These are phyloP conservation scores for Chaetomium tenue DNA, from an alignment of 495 filamentous ascomycete species.

Conservation along the genomic window DNA sequence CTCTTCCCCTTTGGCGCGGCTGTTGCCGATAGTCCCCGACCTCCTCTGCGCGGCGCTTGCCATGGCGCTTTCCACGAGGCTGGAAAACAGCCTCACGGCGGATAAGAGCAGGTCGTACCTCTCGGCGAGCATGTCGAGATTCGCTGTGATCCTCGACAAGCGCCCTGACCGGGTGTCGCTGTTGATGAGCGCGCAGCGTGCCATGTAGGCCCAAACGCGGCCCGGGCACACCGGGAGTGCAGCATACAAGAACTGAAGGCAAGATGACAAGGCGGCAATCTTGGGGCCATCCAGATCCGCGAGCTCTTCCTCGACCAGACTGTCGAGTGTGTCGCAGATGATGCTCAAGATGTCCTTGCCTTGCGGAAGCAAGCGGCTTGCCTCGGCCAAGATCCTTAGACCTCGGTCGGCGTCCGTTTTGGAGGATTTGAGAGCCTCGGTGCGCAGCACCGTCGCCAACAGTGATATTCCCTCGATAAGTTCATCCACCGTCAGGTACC, in stretches of 20 bases:
- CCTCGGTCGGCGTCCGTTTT: conserved; percentile 39
- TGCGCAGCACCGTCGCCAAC: conserved; percentile 45
- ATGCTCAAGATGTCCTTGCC: conserved; percentile 78
- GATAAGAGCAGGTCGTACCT: conserved; percentile 74
- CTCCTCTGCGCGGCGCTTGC: conserved; percentile 68
- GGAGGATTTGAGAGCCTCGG: conserved; percentile 35
- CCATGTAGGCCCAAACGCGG: conserved; percentile 85
- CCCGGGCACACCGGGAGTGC: conserved; percentile 69
- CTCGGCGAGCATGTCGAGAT: conserved; percentile 70
- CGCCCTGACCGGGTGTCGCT: conserved; percentile 68
- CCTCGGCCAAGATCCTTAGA: conserved; percentile 59
- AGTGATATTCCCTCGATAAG: conserved; percentile 43
- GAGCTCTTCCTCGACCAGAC: conserved; percentile 62
- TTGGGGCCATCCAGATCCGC: conserved; percentile 49
- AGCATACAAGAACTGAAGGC: conserved; percentile 73
- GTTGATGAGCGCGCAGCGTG: conserved; percentile 72
- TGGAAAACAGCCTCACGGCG: conserved; percentile 69
- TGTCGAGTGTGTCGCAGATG: conserved; percentile 80
- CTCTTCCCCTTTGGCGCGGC: conserved; percentile 52
- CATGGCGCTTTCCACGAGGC: conserved; percentile 72
- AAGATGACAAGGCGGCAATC: conserved; percentile 66
- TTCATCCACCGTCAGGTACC: conserved; percentile 37
- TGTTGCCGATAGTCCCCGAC: conserved; percentile 51
- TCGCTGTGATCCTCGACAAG: conserved; percentile 69
- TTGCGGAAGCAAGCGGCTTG: conserved; percentile 68